Percentiles rank a stretch among this genome's conserved stretches.
phyloP scores from a whole-genome alignment of 2,329 filamentous ascomycete genomes.

The Seiridium unicorne region DNA sequence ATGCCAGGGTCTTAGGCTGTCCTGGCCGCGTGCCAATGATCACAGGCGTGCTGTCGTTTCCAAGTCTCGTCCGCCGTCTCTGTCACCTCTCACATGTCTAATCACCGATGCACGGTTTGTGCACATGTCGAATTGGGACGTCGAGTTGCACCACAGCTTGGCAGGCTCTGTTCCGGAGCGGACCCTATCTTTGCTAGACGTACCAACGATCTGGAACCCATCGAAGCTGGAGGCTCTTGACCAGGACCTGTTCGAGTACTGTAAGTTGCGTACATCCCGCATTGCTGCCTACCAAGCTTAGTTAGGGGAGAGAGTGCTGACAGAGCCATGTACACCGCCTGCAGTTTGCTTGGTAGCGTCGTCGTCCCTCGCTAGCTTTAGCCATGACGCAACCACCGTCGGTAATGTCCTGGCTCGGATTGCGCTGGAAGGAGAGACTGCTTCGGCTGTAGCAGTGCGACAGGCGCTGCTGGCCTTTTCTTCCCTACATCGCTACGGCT shows the following conservation, averaged over 20 bases:
- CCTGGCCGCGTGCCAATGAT: slow-evolving; percentile 18
- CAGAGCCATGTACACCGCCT: background rate
- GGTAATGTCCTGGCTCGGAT: slow-evolving; percentile 19
- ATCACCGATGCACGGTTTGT: slow-evolving; percentile 12
- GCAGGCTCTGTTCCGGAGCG: slow-evolving; percentile 6
- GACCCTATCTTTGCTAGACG: slow-evolving; percentile 7
- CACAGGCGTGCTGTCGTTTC: slow-evolving; percentile 16
- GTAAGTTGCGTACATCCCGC: slow-evolving; percentile 6
- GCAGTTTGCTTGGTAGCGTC: slow-evolving; percentile 17
- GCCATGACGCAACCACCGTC: slow-evolving; percentile 14
- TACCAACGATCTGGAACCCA: slow-evolving; percentile 16
- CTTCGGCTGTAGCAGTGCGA: slow-evolving; percentile 15
- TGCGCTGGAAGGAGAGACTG: slow-evolving; percentile 10
- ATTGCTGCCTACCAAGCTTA: slow-evolving; percentile 1
- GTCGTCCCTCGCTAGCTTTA: slow-evolving; percentile 18
- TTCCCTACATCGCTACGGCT: slow-evolving; percentile 15
- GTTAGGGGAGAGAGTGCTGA: background rate
- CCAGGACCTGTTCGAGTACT: slow-evolving; percentile 14
- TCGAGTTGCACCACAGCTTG: slow-evolving; percentile 16
- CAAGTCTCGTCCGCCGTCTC: slow-evolving; percentile 1
- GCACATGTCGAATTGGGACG: slow-evolving; percentile 14
- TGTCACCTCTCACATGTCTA: background rate
- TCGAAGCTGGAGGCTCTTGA: slow-evolving; percentile 9
- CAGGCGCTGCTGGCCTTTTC: slow-evolving; percentile 19
- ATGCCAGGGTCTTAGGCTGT: slow-evolving; percentile 12